Percentiles rank a stretch among this genome's conserved stretches.
phyloP scores from a whole-genome alignment of 2,329 filamentous ascomycete species.

The Teratosphaeria epicoccoides region DNA sequence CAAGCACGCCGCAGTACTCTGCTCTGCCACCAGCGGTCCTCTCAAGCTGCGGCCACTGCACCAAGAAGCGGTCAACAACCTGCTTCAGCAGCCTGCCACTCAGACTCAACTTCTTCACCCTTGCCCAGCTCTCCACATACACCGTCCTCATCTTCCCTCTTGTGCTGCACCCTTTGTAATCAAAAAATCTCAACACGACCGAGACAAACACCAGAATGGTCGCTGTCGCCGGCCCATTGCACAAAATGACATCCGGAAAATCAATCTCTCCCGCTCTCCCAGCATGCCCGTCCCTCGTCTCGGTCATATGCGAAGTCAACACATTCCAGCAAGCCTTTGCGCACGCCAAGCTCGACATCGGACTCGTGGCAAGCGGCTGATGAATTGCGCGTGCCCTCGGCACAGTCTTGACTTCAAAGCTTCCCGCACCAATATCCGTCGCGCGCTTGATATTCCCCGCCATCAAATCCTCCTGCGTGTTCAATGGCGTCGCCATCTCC shows the following conservation, averaged over 20 bases:
- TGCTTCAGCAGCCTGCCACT: conserved; percentile 66
- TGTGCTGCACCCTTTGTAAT: conserved; percentile 27
- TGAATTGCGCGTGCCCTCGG: conserved; percentile 72
- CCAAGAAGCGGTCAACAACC: conserved; percentile 67
- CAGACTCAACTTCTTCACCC: conserved; percentile 70
- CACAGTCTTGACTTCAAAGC: conserved; percentile 56
- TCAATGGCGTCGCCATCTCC: conserved; percentile 15
- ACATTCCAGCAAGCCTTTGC: conserved; percentile 52
- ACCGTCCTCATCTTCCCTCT: conserved; percentile 57
- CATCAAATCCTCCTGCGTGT: conserved; percentile 13
- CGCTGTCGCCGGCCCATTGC: conserved; percentile 80
- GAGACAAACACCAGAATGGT: conserved; percentile 60
- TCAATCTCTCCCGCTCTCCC: conserved; percentile 12
- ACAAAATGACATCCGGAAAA: conserved; percentile 67
- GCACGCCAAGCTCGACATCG: conserved; percentile 55
- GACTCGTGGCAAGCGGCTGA: conserved; percentile 65
- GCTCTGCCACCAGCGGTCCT: conserved; percentile 28
- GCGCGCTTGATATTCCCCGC: conserved; percentile 8
- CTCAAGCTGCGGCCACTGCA: conserved; percentile 65
- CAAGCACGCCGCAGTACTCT: conserved; percentile 35
- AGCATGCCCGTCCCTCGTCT: conserved; percentile 7
- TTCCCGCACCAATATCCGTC: conserved; percentile 22
- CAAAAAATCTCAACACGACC: conserved; percentile 45
- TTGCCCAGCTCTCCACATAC: conserved; percentile 88
- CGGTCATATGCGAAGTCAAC: conserved; percentile 29